Conservation (phyloP, 2,329 filamentous ascomycete genomes). For the Epichloe baconii region DNA sequence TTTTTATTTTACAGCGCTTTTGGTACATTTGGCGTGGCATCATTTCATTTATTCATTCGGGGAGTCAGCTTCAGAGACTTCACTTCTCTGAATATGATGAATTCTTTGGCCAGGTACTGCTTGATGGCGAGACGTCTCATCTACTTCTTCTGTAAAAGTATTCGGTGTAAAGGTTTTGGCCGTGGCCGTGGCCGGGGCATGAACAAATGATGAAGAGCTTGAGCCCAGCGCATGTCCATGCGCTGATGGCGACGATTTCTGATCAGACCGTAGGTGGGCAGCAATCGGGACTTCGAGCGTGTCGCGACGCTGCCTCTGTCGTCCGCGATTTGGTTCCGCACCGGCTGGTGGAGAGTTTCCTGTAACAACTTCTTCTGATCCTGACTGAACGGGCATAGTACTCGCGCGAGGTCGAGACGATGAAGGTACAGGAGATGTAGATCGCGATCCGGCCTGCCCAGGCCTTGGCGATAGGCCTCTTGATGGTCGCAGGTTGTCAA, state of each 20-base stretch:
- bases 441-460: neutral
- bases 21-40: too few species aligned
- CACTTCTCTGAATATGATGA: too few species aligned
- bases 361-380: neutral
- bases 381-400: conserved; percentile 1
- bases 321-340: neutral
- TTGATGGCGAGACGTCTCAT: too few species aligned
- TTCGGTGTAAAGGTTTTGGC: neutral
- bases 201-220: neutral
- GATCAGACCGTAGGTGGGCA: neutral
- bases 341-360: neutral
- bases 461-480: conserved; percentile 4
- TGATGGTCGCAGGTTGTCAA: neutral
- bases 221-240: neutral
- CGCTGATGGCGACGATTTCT: neutral
- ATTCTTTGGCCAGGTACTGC: too few species aligned
- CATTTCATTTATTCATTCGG: neutral
- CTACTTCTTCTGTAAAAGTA: neutral
- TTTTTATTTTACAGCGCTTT: too few species aligned
- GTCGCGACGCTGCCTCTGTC: conserved; percentile 5
- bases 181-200: neutral
- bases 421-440: conserved; percentile 1
- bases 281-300: conserved; percentile 9
- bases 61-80: too few species aligned
- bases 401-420: conserved; percentile 5